Base-by-base conservation (phyloP, 257 asterid genomes). In the Echium plantagineum region DNA sequence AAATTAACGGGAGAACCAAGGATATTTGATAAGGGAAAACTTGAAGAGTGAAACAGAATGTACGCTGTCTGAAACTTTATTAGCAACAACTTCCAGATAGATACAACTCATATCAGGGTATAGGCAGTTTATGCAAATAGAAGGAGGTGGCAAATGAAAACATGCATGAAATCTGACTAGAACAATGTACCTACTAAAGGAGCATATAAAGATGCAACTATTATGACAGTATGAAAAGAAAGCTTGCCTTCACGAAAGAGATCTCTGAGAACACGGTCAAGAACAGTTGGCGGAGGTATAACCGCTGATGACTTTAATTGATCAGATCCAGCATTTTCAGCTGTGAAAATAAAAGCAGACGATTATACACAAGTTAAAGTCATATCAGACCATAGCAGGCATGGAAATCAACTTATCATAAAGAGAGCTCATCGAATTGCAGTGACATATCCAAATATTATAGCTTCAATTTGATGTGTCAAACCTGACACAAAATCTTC, bases 261-360 rank as follows among this genome's bases (percentile, higher is more conserved):
- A 74, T 89, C 94, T 75, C 86, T 89, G 24, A 89, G 87, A 73
- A 89, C 94, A 60, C 97, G 95, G 63, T 84, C 95, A 77, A 89
- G 97, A 75, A 89, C 95, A 32, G 97, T 86, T 20, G 94, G 95
- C 21, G 95, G 95, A 77, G 97, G 97, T 63, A 84, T 70, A 63
- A 86, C 83, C 52, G 84, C 87, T 66, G 91, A 75, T 52, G 94
- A 82, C 79, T 82, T 86, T 71, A 79, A 52, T 62, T 72, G 75
- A 58, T 86, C 91, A 51, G 93, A 71, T 74, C 86, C 87, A 51
- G 85, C 66, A 35, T 62, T 78, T 69, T 77, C 83, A 74, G 77
- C 85, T 71, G 78, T 69, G 46, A 69, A 75, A 4, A 42, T 42
- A 42, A 71, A 19, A 64, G 70, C 55, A 60, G 21, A 56, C 21